phyloP scores from a whole-genome alignment of 345 rosid species.

The Eucalyptus cloeziana region DNA sequence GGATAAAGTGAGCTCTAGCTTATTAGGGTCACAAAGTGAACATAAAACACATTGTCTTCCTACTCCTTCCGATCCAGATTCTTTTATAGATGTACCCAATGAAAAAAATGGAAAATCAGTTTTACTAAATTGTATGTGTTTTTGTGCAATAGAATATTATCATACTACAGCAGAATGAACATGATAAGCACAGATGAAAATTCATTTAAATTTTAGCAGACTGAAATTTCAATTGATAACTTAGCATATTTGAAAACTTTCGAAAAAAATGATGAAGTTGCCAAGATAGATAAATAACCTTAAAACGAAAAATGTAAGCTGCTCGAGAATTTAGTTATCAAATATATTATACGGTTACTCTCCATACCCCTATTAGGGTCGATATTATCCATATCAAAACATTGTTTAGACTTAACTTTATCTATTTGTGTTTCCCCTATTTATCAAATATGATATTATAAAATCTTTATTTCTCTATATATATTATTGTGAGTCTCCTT shows the following conservation, averaged over 20 bases:
- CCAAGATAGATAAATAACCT: neutral
- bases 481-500: neutral
- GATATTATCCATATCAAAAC: neutral
- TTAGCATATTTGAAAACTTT: too few species aligned
- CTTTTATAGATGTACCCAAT: neutral
- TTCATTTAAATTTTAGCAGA: neutral
- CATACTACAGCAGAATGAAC: neutral
- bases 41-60: neutral
- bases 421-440: neutral
- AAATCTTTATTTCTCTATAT: neutral
- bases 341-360: too few species aligned
- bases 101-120: too few species aligned
- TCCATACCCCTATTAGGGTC: neutral
- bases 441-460: neutral
- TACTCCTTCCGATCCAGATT: neutral
- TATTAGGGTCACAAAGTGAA: neutral
- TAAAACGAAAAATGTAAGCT: neutral
- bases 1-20: neutral
- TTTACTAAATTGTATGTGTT: neutral
- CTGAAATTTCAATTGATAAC: neutral
- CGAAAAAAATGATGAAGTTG: neutral
- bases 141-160: neutral
- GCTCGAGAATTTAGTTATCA: neutral
- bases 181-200: neutral
- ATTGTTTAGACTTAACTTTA: neutral